phyloP scores from a whole-genome alignment of 257 asterid genomes.

The Anisodus tanguticus region DNA sequence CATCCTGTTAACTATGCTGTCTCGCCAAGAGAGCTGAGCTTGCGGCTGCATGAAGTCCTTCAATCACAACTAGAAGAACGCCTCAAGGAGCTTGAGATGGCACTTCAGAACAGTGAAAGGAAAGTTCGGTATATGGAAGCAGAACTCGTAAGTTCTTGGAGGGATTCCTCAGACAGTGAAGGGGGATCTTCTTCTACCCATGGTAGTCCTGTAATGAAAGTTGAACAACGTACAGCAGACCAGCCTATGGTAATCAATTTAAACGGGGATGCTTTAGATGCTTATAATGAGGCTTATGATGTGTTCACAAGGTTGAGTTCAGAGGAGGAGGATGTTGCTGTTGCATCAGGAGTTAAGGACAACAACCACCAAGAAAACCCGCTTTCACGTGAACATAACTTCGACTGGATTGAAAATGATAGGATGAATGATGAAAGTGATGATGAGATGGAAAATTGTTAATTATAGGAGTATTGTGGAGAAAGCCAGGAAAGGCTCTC shows the following conservation, averaged over 20 bases:
- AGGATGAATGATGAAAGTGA: conserved; percentile 39
- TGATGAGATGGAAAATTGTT: conserved; percentile 83
- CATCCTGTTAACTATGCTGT: conserved; percentile 60
- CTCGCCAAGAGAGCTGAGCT: conserved; percentile 79
- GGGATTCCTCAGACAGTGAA: conserved; percentile 43
- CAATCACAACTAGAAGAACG: conserved; percentile 80
- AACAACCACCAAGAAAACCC: conserved; percentile 34
- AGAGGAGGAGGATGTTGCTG: conserved; percentile 57
- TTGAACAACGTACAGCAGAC: conserved; percentile 37
- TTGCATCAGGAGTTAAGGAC: conserved; percentile 24
- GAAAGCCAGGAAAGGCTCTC: conserved; percentile 86
- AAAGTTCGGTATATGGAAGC: conserved; percentile 50
- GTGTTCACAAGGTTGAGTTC: conserved; percentile 53
- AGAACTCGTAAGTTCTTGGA: conserved; percentile 36
- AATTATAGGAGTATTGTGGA: conserved; percentile 74
- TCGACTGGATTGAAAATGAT: conserved; percentile 34
- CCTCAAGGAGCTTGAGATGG: conserved; percentile 74
- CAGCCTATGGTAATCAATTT: conserved; percentile 65
- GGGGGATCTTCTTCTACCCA: conserved; percentile 44
- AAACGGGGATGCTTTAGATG: conserved; percentile 65
- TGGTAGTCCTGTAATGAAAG: conserved; percentile 47
- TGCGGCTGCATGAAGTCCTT: conserved; percentile 79
- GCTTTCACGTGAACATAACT: conserved; percentile 26
- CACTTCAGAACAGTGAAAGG: conserved; percentile 64
- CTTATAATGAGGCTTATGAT: conserved; percentile 61